phyloP scores from a whole-genome alignment of 2,329 filamentous ascomycete species.

The Nigrospora osmanthi region DNA sequence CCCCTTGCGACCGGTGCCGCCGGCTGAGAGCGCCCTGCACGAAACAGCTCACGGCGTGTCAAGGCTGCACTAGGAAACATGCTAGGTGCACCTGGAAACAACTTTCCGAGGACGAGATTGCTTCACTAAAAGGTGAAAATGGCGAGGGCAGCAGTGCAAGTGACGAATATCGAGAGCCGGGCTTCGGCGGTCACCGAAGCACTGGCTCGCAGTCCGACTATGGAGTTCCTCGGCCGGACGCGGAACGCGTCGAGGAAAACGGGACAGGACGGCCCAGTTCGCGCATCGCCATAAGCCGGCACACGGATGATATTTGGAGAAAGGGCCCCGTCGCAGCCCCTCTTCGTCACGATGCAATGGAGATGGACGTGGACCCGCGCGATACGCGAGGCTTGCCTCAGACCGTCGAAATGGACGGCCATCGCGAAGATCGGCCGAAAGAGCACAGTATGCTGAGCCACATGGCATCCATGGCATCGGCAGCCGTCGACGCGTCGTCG shows the following conservation, averaged over 20 bases:
- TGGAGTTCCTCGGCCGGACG: slow-evolving; percentile 10
- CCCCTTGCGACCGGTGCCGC: slow-evolving; percentile 77
- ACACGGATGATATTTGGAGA: slow-evolving; percentile 21
- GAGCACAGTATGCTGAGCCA: slow-evolving; percentile 23
- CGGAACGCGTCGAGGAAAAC: slow-evolving; percentile 16
- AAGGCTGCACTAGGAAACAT: slow-evolving; percentile 84
- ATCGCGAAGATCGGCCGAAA: slow-evolving; percentile 1
- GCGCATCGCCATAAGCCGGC: slow-evolving; percentile 17
- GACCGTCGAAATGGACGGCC: slow-evolving; percentile 8
- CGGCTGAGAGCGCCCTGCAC: slow-evolving; percentile 73
- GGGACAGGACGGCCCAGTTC: slow-evolving; percentile 9
- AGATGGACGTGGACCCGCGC: slow-evolving; percentile 20
- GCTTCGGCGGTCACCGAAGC: slow-evolving; percentile 9
- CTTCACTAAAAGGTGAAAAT: slow-evolving; percentile 23
- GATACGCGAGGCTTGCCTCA: slow-evolving; percentile 11
- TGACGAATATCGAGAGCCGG: slow-evolving; percentile 15
- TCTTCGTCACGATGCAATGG: slow-evolving; percentile 16
- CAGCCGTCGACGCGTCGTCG: slow-evolving; percentile 17
- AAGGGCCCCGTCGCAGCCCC: slow-evolving; percentile 15
- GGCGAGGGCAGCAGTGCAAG: slow-evolving; percentile 19
- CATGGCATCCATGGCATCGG: slow-evolving; percentile 25
- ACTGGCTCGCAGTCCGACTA: slow-evolving; percentile 12
- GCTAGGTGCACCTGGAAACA: slow-evolving; percentile 82
- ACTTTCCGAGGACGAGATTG: slow-evolving; percentile 63
- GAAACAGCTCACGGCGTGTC: slow-evolving; percentile 80